Evolutionary conservation across 2,329 filamentous ascomycete genomes (phyloP), one percentile per base, ranked within the genome.

Genomic region (Fusarium newnesense): DNA sequence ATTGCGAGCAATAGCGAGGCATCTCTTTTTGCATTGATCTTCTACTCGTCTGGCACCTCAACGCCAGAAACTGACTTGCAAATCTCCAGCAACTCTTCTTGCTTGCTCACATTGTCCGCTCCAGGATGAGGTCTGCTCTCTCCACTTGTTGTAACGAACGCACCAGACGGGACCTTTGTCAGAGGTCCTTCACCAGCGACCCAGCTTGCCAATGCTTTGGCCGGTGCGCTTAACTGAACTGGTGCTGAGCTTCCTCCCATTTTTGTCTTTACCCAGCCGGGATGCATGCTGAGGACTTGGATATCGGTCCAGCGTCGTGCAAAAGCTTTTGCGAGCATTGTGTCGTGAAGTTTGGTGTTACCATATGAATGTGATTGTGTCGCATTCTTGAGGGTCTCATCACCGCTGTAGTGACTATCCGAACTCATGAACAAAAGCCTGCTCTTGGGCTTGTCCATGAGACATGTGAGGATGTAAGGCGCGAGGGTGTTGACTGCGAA

Each of bases 231-330:
- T 0, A 56, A n/a, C 1, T 46, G 40, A 11, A 70, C 64, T 24
- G 73, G 73, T 4, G 73, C 73, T 16, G 63, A 60, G 18, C 8
- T 37, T 28, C 73, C 69, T 21, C 73, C 73, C 70, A 75, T 74
- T 28, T 75, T 75, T 7, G 73, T 75, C 39, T 58, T 67, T 4
- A 75, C 73, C 73, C 73, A 75, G 7, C 73, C 73, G 0, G 73
- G 73, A 19, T 75, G 67, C 67, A 75, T 74, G 44, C 70, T 74
- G 12, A 75, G 21, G 12, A 75, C 59, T 24, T 74, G 70, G 12
- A 75, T 63, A 11, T 67, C 62, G 1, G 40, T 50, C 60, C 70
- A 74, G 1, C 73, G 59, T 13, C 73, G 37, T 4, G 73, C 70
- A 32, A 75, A 69, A 3, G 70, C 70, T 4, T 75, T 75, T 5